A percentile compares a stretch with the other conserved stretches of the same genome.
phyloP scores from a whole-genome alignment of 176 grass and related monocot species.

The Oryza nivara region DNA sequence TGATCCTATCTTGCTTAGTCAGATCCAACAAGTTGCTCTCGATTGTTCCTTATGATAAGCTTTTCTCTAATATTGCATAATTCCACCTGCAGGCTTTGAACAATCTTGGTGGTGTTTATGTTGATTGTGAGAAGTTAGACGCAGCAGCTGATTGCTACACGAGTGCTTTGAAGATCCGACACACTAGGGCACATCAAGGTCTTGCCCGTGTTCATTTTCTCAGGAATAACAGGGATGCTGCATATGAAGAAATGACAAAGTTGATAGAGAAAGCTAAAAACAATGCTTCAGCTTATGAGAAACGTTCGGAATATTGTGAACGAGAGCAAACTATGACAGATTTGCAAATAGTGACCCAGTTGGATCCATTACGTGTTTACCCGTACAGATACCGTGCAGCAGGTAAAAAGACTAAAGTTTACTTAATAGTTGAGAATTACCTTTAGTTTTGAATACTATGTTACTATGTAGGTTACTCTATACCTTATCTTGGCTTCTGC shows the following conservation, averaged over 20 bases:
- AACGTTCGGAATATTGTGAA: slow-evolving; percentile 88
- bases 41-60: background rate
- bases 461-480: background rate
- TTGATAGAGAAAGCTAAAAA: slow-evolving; percentile 88
- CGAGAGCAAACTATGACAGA: slow-evolving; percentile 77
- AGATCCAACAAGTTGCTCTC: background rate
- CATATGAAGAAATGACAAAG: slow-evolving; percentile 90
- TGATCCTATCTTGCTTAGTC: background rate
- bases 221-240: slow-evolving; percentile 72
- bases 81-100: slow-evolving; percentile 79
- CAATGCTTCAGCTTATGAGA: slow-evolving; percentile 95
- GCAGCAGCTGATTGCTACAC: slow-evolving; percentile 91
- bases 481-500: slow-evolving; percentile 6
- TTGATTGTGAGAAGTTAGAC: slow-evolving; percentile 89
- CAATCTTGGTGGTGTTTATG: slow-evolving; percentile 94
- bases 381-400: slow-evolving; percentile 93
- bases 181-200: slow-evolving; percentile 94
- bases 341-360: slow-evolving; percentile 72
- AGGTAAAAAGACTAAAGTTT: slow-evolving; percentile 61
- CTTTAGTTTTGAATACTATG: background rate
- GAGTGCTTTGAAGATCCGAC: slow-evolving; percentile 85
- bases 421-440: slow-evolving; percentile 11
- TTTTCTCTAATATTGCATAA: background rate
- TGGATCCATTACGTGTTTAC: slow-evolving; percentile 89
- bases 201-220: slow-evolving; percentile 88